Base-by-base conservation (phyloP, 1,139 yeast species). In the Pichia sp. region DNA sequence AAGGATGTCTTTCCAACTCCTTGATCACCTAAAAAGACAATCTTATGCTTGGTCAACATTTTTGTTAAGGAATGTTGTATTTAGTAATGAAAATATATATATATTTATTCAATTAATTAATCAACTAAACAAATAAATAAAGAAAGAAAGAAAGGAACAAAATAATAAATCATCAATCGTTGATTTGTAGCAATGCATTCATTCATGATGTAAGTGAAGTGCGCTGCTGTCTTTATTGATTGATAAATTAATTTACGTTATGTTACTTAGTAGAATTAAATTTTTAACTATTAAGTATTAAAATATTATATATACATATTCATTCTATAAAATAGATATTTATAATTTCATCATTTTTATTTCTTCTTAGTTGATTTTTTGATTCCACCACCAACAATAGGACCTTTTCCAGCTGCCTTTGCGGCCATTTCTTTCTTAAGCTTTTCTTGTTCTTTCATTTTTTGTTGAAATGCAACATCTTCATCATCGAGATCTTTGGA, bases 1-100 rank as follows among this genome's bases (percentile, higher is more conserved):
- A 92, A 76, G 7, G 97, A 90, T 7, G 98, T 92, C 67, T 92
- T 92, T 39, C 98, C 98, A 44, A 92, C 92, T 59, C 96, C 90
- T 67, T 90, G 97, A 65, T 90, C 97, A n/a, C 98, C 98, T 40
- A 92, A 75, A 65, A 92, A 90, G 42, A 92, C 97, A 51, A 92
- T 88, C 71, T 92, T 90, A 67, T 82, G 86, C 65, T 85, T 85
- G 55, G 87, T 78, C 58, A 85, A 66, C 62, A 68, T 66, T 8
- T 27, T 42, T 36, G 30, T 2, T 5, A 26, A 10, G 18, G 18
- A 18, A 18, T 18, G 18, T 18, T 18, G 18, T 18, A 18, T 18
- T 18, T 18, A 18, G 18, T 18, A 18, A 18, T 18, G 18, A 18
- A 18, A 18, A 18, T 18, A 18, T 18, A 18, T 18, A 18, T 18